Base-by-base conservation (phyloP, 2,329 filamentous ascomycete genomes). In the Hypocrella siamensis region DNA sequence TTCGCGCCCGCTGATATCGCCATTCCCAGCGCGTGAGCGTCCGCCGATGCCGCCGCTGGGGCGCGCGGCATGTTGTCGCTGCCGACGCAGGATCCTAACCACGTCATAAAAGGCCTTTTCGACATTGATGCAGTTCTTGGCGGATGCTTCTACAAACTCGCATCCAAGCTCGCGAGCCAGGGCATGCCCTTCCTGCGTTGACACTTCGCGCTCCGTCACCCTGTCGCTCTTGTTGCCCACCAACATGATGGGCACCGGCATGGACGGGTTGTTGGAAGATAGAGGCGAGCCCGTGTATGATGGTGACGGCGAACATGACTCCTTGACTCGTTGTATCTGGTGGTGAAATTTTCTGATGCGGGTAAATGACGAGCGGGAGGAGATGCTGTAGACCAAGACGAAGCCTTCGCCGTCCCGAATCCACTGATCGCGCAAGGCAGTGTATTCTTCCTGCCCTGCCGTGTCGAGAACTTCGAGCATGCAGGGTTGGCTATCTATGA, bases 51-150 rank as follows among this genome's bases (percentile, higher is more conserved):
- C 47, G 34, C 46, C 51, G 5, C 49, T 41, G 19, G 58, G 56
- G 19, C 60, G 55, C 30, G 60, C 47, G 9, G 60, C 55, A 36
- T 63, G 60, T 45, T 83, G 76, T 46, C 83, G 70, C 57, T 93
- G 85, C 46, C 81, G 75, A 44, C 90, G 77, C 42, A 98, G 64
- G 54, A 90, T 82, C 43, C 90, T 68, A 33, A 96, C 90, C 6
- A 98, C 90, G 50, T 98, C 90, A 58, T 93, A 96, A 51, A 98
- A 96, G 19, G 85, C 88, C 65, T 93, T 96, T 57, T 93, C 90
- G 33, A 94, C 88, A 48, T 96, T 94, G 64, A 94, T 85, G 60
- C 86, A 93, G 54, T 93, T 94, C 63, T 94, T 94, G 22, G 88
- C 88, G 6, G 86, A 94, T 2, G 88, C 86, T 57, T 96, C 88